Conservation (phyloP, 805 yeast genomes). For the Starmerella vaccinii region DNA sequence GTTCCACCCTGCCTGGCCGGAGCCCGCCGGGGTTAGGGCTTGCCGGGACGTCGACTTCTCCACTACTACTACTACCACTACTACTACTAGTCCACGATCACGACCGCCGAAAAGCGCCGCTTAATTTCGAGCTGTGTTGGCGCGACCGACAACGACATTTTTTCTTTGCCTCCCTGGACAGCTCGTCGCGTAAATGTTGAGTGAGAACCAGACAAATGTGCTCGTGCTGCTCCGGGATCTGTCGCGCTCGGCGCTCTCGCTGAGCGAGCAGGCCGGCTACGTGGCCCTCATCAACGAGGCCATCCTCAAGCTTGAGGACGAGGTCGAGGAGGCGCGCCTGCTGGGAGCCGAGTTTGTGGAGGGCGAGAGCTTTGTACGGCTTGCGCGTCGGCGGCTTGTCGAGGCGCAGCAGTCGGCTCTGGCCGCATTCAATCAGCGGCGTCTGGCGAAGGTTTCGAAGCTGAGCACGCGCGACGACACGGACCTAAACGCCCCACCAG, state of each 20-base stretch:
- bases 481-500: neutral
- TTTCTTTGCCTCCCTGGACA: too few relatives aligned
- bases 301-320: conserved; percentile 17
- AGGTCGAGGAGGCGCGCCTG: conserved; percentile 12
- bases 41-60: too few relatives aligned
- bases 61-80: too few relatives aligned
- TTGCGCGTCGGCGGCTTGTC: conserved; percentile 18
- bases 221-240: conserved; percentile 15
- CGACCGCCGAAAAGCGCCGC: too few relatives aligned
- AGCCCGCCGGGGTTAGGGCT: neutral
- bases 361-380: conserved; percentile 7
- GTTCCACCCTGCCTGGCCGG: neutral
- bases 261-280: conserved; percentile 4
- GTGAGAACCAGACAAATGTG: conserved; percentile 6
- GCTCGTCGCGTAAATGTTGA: conserved; percentile 3
- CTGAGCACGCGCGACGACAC: neutral
- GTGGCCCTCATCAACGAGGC: conserved; percentile 11
- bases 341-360: neutral
- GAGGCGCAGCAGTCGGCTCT: conserved; percentile 22
- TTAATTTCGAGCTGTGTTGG: too few relatives aligned
- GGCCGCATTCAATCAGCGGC: neutral
- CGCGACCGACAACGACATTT: too few relatives aligned
- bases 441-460: neutral
- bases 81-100: too few relatives aligned
- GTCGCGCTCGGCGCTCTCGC: conserved; percentile 2